phyloP scores from a whole-genome alignment of 352 stramenopile genomes.

The Pythium vanterpoolii region DNA sequence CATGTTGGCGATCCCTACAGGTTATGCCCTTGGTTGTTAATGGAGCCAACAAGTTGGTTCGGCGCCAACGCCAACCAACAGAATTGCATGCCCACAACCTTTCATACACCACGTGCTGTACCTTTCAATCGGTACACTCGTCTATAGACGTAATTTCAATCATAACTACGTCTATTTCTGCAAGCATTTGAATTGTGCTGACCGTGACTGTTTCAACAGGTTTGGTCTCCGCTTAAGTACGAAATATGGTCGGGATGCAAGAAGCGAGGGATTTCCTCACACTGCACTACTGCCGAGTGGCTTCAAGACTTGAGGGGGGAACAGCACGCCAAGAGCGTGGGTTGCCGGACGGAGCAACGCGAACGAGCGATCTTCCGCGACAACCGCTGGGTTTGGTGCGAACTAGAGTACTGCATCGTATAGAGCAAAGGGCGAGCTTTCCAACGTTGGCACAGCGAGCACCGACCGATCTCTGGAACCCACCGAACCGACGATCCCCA shows the following conservation, averaged over 20 bases:
- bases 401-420: not conserved
- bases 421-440: conserved; percentile 8
- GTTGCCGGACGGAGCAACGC: not conserved
- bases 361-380: not conserved
- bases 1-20: conserved; percentile 10
- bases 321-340: not conserved
- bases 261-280: conserved; percentile 10
- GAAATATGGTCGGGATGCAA: conserved; percentile 1
- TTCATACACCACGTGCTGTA: conserved; percentile 25
- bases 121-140: conserved; percentile 6
- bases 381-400: not conserved
- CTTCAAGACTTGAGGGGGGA: conserved; percentile 16
- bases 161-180: not conserved
- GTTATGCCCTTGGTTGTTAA: conserved; percentile 23
- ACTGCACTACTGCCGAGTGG: conserved; percentile 5
- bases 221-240: conserved; percentile 15
- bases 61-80: conserved; percentile 27
- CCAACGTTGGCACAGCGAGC: conserved; percentile 2
- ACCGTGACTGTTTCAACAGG: not conserved
- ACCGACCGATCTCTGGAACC: not conserved
- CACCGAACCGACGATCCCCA: not conserved
- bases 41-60: conserved; percentile 2
- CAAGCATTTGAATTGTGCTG: not conserved
- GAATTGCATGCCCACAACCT: conserved; percentile 22
- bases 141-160: conserved; percentile 1